Base-by-base conservation (phyloP, 208 protist genomes). In the Strigomonas culicis region DNA sequence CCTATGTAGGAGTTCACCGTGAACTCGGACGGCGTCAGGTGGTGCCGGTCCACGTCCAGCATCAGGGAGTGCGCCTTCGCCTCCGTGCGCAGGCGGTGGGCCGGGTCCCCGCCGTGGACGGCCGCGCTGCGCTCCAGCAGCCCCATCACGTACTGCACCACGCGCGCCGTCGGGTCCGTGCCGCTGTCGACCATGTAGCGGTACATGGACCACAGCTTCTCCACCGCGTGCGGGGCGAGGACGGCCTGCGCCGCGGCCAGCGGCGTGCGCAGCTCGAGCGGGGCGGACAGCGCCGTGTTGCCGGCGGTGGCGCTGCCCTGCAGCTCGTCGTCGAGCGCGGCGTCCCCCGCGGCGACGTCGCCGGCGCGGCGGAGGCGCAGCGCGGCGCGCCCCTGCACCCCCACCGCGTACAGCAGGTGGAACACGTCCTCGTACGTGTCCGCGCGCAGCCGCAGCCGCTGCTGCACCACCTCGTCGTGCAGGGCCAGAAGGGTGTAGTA, bases 341-440 rank as follows among this genome's bases (percentile, higher is more conserved):
- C 60, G 15, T 61, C 46, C 13, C 49, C 46, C 44, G 59, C 56
- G 4, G 36, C 25, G n/a, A 19, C 22, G 6, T 15, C 24, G 22
- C 39, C 44, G 22, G 15, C 4, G 10, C 27, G 22, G 15, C 22
- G n/a, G 47, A 32, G n/a, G 36, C 4, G 21, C 36, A 25, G 41
- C 2, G 50, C 49, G n/a, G 52, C 68, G 71, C 53, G 57, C 11
- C 66, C 53, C 27, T 39, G 27, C 55, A 78, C 73, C 13, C 56
- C 77, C 19, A 84, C 78, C 24, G 83, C 83, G 68, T 84, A 88
- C 49, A 86, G 75, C 4, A 68, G 47, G 72, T 93, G 81, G 59
- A 93, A 83, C 24, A 93, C 82, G 39, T 93, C 86, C 44, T 88
- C 83, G 70, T 93, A 93, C 34, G 83, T 93, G 66, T 93, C 86